Percentiles rank a stretch among this genome's conserved stretches.
Evolutionary conservation across 192 early-diverging fungal species (phyloP).

Genomic region (Phlyctochytrium planicorne): DNA sequence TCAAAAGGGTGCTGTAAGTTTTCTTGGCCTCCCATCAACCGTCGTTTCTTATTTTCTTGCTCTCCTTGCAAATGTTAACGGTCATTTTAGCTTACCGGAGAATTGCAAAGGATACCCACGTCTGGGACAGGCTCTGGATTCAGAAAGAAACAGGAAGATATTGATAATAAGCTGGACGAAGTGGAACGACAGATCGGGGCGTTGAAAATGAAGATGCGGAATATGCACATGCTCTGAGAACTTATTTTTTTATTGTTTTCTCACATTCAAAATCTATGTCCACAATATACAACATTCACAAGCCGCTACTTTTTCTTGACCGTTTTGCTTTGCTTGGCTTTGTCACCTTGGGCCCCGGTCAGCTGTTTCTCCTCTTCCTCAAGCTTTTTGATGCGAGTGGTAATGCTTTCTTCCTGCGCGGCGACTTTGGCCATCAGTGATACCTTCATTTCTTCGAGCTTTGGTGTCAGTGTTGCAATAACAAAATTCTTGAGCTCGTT

Average conservation of each 20-base stretch:
- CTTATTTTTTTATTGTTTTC: no score
- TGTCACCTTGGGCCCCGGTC: conserved; percentile 16
- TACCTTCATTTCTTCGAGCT: conserved; percentile 49
- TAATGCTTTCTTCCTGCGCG: conserved; percentile 42
- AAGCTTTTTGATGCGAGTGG: conserved; percentile 27
- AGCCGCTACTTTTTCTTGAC: conserved; percentile 26
- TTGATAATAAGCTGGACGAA: not conserved
- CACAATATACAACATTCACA: no score
- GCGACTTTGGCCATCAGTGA: conserved; percentile 32
- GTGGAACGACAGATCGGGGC: not conserved
- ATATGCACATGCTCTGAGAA: not conserved
- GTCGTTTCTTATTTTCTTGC: not conserved
- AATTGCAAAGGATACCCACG: not conserved
- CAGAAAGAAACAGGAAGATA: no score
- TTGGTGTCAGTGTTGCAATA: conserved; percentile 26
- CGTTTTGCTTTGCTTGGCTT: conserved; percentile 20
- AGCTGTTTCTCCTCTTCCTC: conserved; percentile 36
- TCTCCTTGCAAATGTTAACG: not conserved
- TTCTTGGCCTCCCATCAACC: not conserved
- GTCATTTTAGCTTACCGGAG: not conserved
- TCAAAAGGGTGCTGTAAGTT: not conserved
- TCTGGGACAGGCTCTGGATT: no score
- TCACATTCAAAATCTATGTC: no score
- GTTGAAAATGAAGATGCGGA: not conserved
- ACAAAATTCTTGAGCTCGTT: conserved; percentile 41